Evolutionary conservation across 1,284 basidiomycete species (phyloP).

Genomic region (Exsudoporus floridanus): DNA sequence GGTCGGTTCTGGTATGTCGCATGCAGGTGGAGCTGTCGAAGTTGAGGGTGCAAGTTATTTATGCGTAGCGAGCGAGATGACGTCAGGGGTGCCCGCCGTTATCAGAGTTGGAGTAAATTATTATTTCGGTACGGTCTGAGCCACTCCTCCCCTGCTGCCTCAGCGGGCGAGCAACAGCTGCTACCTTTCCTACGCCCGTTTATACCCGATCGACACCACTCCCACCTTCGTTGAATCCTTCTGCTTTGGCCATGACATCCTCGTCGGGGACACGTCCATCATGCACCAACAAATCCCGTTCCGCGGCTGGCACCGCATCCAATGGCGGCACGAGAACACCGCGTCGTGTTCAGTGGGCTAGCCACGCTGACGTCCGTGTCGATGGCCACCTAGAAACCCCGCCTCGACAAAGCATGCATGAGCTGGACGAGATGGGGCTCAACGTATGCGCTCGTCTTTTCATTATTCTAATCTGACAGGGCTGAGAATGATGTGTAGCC

Average conservation of each 20-base stretch:
- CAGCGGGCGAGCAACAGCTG: too few relatives aligned
- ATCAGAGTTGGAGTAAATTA: too few relatives aligned
- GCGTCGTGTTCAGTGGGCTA: constrained; percentile 43
- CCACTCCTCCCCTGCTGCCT: too few relatives aligned
- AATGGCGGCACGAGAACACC: constrained; percentile 36
- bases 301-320: constrained; percentile 24
- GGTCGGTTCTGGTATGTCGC: too few relatives aligned
- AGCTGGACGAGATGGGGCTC: constrained; percentile 43
- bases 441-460: constrained; percentile 37
- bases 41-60: too few relatives aligned
- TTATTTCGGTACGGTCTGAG: too few relatives aligned
- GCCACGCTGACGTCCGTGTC: not conserved
- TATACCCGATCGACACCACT: too few relatives aligned
- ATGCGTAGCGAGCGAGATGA: too few relatives aligned
- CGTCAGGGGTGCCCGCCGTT: too few relatives aligned
- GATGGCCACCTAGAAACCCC: constrained; percentile 2
- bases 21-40: too few relatives aligned
- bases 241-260: constrained; percentile 16
- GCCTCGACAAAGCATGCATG: constrained; percentile 25
- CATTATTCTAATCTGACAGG: not conserved
- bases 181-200: too few relatives aligned
- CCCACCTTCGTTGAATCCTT: too few relatives aligned
- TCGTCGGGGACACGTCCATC: not conserved
- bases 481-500: constrained; percentile 39
- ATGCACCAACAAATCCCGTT: constrained; percentile 12